These are phyloP conservation scores for Coemansia sp. DNA, from an alignment of 192 early-diverging fungal species.

Conservation along the genomic window DNA sequence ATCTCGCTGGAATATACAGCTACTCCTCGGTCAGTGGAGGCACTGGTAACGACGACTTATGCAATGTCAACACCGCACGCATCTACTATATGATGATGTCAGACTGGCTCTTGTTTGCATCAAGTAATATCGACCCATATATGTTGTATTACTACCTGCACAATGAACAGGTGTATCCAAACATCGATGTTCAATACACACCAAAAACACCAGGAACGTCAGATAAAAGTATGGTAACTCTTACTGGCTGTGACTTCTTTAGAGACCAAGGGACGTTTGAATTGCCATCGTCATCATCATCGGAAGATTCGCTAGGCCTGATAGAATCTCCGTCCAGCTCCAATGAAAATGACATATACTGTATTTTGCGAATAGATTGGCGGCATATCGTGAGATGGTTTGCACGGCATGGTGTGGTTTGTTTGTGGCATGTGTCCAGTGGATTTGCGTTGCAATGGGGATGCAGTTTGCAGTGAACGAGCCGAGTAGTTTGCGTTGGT, in stretches of 20 bases:
- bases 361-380: too few relatives aligned
- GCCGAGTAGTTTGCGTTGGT: too few relatives aligned
- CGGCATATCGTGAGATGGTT: too few relatives aligned
- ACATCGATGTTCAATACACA: constrained; percentile 6
- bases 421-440: too few relatives aligned
- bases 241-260: constrained; percentile 3
- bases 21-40: constrained; percentile 6
- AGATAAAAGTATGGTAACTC: neutral
- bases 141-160: neutral
- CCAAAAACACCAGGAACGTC: neutral
- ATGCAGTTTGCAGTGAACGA: too few relatives aligned
- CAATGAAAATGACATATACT: neutral
- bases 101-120: constrained; percentile 26
- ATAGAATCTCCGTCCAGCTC: too few relatives aligned
- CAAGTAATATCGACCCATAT: neutral
- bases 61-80: constrained; percentile 10
- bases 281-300: too few relatives aligned
- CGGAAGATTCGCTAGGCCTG: too few relatives aligned
- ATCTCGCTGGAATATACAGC: constrained; percentile 30
- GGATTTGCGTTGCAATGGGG: too few relatives aligned
- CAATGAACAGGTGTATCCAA: neutral
- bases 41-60: constrained; percentile 12
- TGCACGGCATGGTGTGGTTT: too few relatives aligned
- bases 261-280: neutral
- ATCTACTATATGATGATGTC: constrained; percentile 25